A percentile compares a stretch with the other conserved stretches of the same genome.
Evolutionary conservation across 129 eudicot genomes (phyloP).

Genomic region (Pseudognaphalium luteoalbum): DNA sequence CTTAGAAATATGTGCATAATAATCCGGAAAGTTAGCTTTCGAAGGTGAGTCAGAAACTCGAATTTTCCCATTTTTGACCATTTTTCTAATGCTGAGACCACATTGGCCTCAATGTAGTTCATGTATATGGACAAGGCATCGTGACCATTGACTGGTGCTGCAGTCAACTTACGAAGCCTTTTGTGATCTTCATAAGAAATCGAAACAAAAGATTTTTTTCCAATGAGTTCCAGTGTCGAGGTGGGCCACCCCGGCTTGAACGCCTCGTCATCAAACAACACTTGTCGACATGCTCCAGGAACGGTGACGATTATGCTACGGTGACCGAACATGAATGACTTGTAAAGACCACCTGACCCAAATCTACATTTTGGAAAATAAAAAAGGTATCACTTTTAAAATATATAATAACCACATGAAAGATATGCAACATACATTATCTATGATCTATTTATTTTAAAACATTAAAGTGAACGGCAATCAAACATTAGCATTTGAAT

Average conservation of each 20-base stretch:
- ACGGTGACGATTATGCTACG: conserved; percentile 72
- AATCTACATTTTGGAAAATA: conserved; percentile 41
- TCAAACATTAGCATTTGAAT: conserved; percentile 1
- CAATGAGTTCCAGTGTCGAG: conserved; percentile 69
- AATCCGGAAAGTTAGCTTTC: conserved; percentile 70
- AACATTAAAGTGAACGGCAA: conserved; percentile 5
- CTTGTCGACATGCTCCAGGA: conserved; percentile 68
- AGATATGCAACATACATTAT: not conserved
- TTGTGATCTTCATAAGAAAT: conserved; percentile 73
- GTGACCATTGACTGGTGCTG: conserved; percentile 84
- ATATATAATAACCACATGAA: not conserved
- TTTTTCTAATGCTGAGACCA: conserved; percentile 49
- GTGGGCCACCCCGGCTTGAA: conserved; percentile 96
- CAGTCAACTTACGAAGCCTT: conserved; percentile 73
- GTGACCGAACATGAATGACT: conserved; percentile 74
- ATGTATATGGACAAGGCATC: conserved; percentile 68
- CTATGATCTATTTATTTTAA: not conserved
- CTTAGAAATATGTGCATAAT: conserved; percentile 81
- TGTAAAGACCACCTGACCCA: conserved; percentile 68
- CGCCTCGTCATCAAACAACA: conserved; percentile 67
- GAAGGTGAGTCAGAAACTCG: conserved; percentile 62
- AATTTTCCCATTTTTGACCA: conserved; percentile 78
- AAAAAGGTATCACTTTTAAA: not conserved
- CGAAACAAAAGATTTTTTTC: conserved; percentile 66
- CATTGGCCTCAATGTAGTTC: conserved; percentile 57